Evolutionary conservation across 2,329 filamentous ascomycete genomes (phyloP).

Genomic region (Atkinsonella texensis): DNA sequence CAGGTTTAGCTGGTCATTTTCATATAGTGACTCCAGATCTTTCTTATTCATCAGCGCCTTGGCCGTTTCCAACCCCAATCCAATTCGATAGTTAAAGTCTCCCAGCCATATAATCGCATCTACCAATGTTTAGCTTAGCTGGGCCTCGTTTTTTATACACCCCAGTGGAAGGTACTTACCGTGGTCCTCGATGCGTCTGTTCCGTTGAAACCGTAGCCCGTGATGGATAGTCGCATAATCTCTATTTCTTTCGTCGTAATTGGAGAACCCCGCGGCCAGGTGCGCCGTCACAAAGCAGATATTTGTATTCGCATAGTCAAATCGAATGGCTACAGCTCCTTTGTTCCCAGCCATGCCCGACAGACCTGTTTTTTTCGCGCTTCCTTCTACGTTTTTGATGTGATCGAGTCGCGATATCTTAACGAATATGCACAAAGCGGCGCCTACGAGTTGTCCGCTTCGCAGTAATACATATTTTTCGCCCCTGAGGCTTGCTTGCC

Average conservation of each 20-base stretch:
- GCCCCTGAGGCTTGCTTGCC: slow-evolving; percentile 50
- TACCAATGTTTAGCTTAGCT: slow-evolving; percentile 11
- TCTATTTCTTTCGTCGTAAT: slow-evolving; percentile 90
- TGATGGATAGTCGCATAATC: slow-evolving; percentile 85
- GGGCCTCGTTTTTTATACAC: background rate
- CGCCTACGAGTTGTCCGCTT: slow-evolving; percentile 88
- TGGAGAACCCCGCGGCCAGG: slow-evolving; percentile 88
- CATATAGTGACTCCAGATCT: slow-evolving; percentile 70
- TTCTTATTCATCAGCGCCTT: slow-evolving; percentile 59
- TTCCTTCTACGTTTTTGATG: slow-evolving; percentile 95
- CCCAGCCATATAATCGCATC: slow-evolving; percentile 85
- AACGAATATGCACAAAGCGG: slow-evolving; percentile 85
- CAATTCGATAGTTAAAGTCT: slow-evolving; percentile 97
- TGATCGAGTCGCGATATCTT: slow-evolving; percentile 61
- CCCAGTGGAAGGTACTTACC: slow-evolving; percentile 29
- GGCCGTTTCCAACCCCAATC: slow-evolving; percentile 65
- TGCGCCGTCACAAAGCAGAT: slow-evolving; percentile 96
- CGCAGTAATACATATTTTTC: slow-evolving; percentile 81
- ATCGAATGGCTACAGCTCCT: slow-evolving; percentile 88
- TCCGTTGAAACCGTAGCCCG: slow-evolving; percentile 81
- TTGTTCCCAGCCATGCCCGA: slow-evolving; percentile 98
- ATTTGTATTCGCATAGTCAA: slow-evolving; percentile 86
- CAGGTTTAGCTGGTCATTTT: slow-evolving; percentile 90
- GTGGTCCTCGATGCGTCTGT: slow-evolving; percentile 84
- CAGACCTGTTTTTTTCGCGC: slow-evolving; percentile 86